Base-by-base conservation (phyloP, 805 yeast species). In the Saccharomycopsis fibuligera region DNA sequence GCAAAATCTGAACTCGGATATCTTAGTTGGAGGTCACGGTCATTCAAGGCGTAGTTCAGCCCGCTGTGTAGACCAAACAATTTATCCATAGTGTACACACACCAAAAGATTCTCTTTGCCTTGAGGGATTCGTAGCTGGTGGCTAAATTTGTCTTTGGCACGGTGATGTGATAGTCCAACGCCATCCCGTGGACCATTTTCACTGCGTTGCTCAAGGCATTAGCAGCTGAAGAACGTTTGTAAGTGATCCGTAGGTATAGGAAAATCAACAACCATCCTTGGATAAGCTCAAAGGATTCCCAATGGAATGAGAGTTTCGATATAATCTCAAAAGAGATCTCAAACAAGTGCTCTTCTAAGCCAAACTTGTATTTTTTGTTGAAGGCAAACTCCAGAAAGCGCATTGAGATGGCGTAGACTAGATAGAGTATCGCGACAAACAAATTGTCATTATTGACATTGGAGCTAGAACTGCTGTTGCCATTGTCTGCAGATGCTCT, bases 101-200 rank as follows among this genome's bases (percentile, higher is more conserved):
- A 54, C 79, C 81, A 79, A 57, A 75, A 80, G 1, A 79, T 69
- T 43, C 83, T 64, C 55, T 66, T 66, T 1, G 76, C 71, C 56
- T 79, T 78, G 10, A 68, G 49, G 17, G 56, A 58, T 53, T 77
- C 81, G 57, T 54, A 68, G 42, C 39, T 54, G n/a, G n/a, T n/a
- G n/a, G n/a, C n/a, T n/a, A n/a, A n/a, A n/a, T n/a, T n/a, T n/a
- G n/a, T n/a, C 45, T 21, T 2, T 46, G 41, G 38, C 50, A 49
- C 2, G 67, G 68, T 16, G 37, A 65, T 63, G 41, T 65, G 19
- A 12, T 30, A 51, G 48, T 68, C 65, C 31, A 74, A 50, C 5
- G 73, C 67, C 77, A 74, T 69, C 1, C 74, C 74, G 43, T 68
- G 64, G 41, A 65, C 58, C 68, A 74, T 68, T 35, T 65, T 59